Conservation (phyloP, 2,329 filamentous ascomycete species). For the Xylaria polymorpha region DNA sequence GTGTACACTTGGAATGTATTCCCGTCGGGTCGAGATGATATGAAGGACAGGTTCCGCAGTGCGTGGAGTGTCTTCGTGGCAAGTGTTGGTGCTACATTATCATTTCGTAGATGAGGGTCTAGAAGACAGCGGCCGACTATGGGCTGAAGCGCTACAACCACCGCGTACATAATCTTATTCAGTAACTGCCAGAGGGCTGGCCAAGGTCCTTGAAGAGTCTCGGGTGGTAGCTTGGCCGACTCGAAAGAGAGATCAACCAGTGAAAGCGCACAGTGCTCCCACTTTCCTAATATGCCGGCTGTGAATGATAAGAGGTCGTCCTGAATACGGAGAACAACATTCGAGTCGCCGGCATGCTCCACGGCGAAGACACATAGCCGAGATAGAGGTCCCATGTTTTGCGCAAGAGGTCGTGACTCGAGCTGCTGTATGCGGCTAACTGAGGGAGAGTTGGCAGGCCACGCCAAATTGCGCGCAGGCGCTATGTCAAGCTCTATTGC, state of each 20-base stretch:
- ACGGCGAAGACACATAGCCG: conserved; percentile 73
- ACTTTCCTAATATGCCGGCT: conserved; percentile 73
- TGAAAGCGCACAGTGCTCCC: conserved; percentile 80
- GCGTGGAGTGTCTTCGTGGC: conserved; percentile 78
- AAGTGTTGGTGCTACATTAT: conserved; percentile 67
- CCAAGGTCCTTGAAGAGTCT: conserved; percentile 74
- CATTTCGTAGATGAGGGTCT: conserved; percentile 60
- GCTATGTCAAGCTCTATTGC: conserved; percentile 75
- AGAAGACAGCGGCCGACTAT: conserved; percentile 73
- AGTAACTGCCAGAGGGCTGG: conserved; percentile 80
- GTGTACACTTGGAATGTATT: conserved; percentile 84
- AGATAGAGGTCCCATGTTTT: conserved; percentile 75
- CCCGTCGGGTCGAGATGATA: conserved; percentile 79
- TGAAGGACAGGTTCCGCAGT: conserved; percentile 83
- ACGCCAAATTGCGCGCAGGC: conserved; percentile 70
- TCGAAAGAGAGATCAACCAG: conserved; percentile 78
- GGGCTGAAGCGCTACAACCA: conserved; percentile 79
- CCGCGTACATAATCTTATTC: conserved; percentile 79
- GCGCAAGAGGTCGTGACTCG: conserved; percentile 69
- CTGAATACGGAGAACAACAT: conserved; percentile 60
- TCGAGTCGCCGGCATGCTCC: conserved; percentile 62
- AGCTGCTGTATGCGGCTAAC: conserved; percentile 69
- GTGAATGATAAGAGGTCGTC: conserved; percentile 77
- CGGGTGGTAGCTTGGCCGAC: conserved; percentile 68
- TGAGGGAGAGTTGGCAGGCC: conserved; percentile 71